A percentile compares a stretch with the other conserved stretches of the same genome.
phyloP scores from a whole-genome alignment of 305 asterid species.

The Euphrasia arctica region DNA sequence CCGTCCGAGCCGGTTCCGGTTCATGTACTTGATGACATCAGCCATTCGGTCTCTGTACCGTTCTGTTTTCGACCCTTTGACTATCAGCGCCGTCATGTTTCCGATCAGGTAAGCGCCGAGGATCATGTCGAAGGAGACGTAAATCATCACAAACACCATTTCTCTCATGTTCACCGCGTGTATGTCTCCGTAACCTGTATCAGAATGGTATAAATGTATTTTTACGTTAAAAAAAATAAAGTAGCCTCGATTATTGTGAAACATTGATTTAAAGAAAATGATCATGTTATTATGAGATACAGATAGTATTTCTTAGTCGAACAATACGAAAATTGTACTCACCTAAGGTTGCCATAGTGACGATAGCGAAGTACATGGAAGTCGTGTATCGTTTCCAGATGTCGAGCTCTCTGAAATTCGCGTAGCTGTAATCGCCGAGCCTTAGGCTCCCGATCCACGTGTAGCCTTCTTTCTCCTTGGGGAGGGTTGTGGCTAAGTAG shows the following conservation, averaged over 20 bases:
- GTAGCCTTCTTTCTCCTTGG: constrained; percentile 70
- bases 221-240: too few relatives aligned
- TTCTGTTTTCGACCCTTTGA: constrained; percentile 90
- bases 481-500: constrained; percentile 84
- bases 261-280: too few relatives aligned
- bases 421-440: constrained; percentile 71
- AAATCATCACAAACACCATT: constrained; percentile 89
- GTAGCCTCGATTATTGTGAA: too few relatives aligned
- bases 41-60: constrained; percentile 87
- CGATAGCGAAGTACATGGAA: constrained; percentile 82
- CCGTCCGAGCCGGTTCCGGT: constrained; percentile 69
- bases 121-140: constrained; percentile 87
- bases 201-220: too few relatives aligned
- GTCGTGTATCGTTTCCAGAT: constrained; percentile 77
- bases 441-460: constrained; percentile 96
- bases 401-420: constrained; percentile 74
- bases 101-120: constrained; percentile 94
- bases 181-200: constrained; percentile 89
- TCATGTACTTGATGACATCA: constrained; percentile 70
- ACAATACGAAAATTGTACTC: constrained; percentile 23
- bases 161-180: constrained; percentile 91
- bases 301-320: not conserved
- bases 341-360: constrained; percentile 99
- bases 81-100: constrained; percentile 96
- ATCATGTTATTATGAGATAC: too few relatives aligned